Evolutionary conservation across 139 green algal species (phyloP).

Genomic region (Zygnema circumcarinatum): DNA sequence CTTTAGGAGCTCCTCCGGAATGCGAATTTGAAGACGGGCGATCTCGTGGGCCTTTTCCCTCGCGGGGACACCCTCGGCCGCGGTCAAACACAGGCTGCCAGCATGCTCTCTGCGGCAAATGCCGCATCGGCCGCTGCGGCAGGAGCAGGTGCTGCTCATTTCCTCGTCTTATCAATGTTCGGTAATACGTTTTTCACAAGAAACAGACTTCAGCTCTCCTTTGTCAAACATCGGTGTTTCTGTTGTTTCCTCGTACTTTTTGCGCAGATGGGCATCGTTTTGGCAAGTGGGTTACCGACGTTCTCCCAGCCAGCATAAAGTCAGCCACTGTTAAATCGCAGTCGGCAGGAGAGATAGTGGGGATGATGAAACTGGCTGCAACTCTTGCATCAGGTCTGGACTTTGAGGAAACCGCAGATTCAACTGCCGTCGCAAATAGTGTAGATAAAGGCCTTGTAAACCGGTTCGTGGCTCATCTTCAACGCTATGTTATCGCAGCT

Average conservation of each 20-base stretch:
- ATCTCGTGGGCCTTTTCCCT: conserved; percentile 5
- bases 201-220: not conserved
- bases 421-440: not conserved
- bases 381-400: not conserved
- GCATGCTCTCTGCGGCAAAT: not conserved
- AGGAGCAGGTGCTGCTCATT: not conserved
- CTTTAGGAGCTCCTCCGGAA: conserved; percentile 17
- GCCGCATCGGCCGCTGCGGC: not conserved
- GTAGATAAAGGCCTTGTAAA: not conserved
- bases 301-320: conserved; percentile 32
- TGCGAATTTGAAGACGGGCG: not conserved
- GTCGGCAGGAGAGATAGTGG: conserved; percentile 29
- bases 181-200: not conserved
- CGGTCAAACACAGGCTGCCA: not conserved
- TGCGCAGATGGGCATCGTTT: not conserved
- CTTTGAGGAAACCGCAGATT: not conserved
- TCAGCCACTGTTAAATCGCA: conserved; percentile 41
- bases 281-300: not conserved
- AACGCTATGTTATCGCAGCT: not conserved
- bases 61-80: not conserved
- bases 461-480: not conserved
- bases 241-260: not conserved
- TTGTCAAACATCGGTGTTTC: no score
- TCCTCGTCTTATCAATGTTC: not conserved
- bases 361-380: conserved; percentile 30